Evolutionary conservation across 1,139 yeast genomes (phyloP), one percentile per base, ranked within the genome.

Genomic region (Diutina siamensis): DNA sequence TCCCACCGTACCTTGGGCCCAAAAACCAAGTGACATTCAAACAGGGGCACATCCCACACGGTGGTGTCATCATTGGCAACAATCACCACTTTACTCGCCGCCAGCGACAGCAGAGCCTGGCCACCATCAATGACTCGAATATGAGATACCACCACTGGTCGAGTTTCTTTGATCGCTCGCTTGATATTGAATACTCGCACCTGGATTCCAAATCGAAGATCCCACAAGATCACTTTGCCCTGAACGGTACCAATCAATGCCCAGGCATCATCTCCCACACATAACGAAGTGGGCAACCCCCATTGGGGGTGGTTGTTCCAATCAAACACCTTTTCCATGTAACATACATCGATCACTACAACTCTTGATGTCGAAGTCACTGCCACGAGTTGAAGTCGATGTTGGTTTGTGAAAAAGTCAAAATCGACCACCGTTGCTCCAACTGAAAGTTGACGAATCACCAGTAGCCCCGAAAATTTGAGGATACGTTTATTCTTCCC

Each of bases 161-260:
- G 50, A 12, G 49, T 48, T 10, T 50, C 47, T 3, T 49, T 53
- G 18, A 70, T 62, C 15, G 69, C 67, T 15, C 70, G 46, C 18
- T 49, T 46, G 1, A 59, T 67, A 7, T 72, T 71, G 80, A 88
- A 84, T 1, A 81, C 66, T 50, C 75, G 80, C 27, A 85, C 65
- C 44, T 75, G 63, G 0, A 83, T 53, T 35, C 69, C 70, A 57
- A 87, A 86, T 47, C 95, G 66, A 40, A 84, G 54, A 60, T 89
- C 97, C 95, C 96, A 88, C 19, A 92, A 60, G 50, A 78, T 78
- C 31, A 92, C 58, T 1, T 80, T 64, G 1, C 97, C 97, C 42
- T 72, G 73, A 1, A 75, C 66, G 0, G 97, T 85, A 0, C 96
- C 97, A 2, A 83, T 58, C 3, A 87, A 59, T 3, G 84, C 55